phyloP scores from a whole-genome alignment of 345 rosid genomes.

The Clarkia xantiana region DNA sequence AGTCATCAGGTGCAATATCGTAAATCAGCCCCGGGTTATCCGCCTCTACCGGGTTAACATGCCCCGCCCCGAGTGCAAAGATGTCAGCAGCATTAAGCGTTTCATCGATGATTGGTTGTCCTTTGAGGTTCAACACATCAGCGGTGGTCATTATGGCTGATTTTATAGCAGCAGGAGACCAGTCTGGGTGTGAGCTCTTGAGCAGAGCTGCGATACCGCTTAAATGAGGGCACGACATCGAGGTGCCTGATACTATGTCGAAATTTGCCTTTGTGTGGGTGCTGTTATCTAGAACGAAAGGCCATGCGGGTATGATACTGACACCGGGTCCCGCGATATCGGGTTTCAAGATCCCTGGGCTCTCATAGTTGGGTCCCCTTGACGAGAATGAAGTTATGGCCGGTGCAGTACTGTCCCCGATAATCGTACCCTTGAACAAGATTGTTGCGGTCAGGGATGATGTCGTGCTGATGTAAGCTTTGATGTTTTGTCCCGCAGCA shows the following conservation, averaged over 20 bases:
- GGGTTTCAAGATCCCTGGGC: slow-evolving; percentile 19
- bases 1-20: slow-evolving; percentile 9
- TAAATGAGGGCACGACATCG: slow-evolving; percentile 21
- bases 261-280: background rate
- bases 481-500: slow-evolving; percentile 7
- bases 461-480: slow-evolving; percentile 9
- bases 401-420: slow-evolving; percentile 9
- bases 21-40: slow-evolving; percentile 16
- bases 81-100: slow-evolving; percentile 6
- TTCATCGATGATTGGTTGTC: slow-evolving; percentile 5
- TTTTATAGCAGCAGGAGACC: slow-evolving; percentile 19
- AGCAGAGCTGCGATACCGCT: slow-evolving; percentile 19
- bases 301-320: slow-evolving; percentile 20
- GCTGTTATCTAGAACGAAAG: slow-evolving; percentile 6
- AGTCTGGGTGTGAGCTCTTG: slow-evolving; percentile 13
- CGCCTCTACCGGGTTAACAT: slow-evolving; percentile 13
- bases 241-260: slow-evolving; percentile 18
- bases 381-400: slow-evolving; percentile 19
- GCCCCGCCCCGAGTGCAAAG: slow-evolving; percentile 13
- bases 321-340: slow-evolving; percentile 21
- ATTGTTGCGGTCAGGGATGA: slow-evolving; percentile 6
- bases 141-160: slow-evolving; percentile 21
- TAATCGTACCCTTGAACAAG: slow-evolving; percentile 13
- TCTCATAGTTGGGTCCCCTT: slow-evolving; percentile 10
- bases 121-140: slow-evolving; percentile 4